A percentile compares a stretch with the other conserved stretches of the same genome.
Conservation (phyloP, 2,329 filamentous ascomycete species). For the Ascocoryne sarcoides region DNA sequence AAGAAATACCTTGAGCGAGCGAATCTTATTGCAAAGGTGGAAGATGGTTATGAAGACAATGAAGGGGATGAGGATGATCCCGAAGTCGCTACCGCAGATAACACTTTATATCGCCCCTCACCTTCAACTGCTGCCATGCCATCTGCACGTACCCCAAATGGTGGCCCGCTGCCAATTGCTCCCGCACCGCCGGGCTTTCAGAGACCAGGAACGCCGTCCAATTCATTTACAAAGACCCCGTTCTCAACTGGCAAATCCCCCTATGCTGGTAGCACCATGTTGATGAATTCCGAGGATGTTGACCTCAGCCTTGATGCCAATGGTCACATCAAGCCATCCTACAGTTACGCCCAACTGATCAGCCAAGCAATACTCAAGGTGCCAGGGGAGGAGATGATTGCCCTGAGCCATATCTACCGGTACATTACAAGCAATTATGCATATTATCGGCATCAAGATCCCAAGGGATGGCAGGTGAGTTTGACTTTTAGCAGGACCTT, state of each 20-base stretch:
- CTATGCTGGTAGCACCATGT: slow-evolving; percentile 31
- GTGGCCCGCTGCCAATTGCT: slow-evolving; percentile 40
- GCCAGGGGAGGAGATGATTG: slow-evolving; percentile 71
- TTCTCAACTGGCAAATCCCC: slow-evolving; percentile 24
- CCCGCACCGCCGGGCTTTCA: slow-evolving; percentile 53
- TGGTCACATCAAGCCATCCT: slow-evolving; percentile 88
- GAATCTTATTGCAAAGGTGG: slow-evolving; percentile 35
- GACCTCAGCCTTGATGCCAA: slow-evolving; percentile 77
- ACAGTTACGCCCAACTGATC: slow-evolving; percentile 94
- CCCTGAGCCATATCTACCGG: slow-evolving; percentile 84
- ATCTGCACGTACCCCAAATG: slow-evolving; percentile 12
- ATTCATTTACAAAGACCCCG: slow-evolving; percentile 16
- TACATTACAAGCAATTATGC: slow-evolving; percentile 89
- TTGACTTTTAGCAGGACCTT: too few relatives aligned
- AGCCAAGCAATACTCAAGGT: slow-evolving; percentile 90
- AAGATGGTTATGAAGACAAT: slow-evolving; percentile 12
- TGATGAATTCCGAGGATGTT: slow-evolving; percentile 46
- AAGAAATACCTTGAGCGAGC: slow-evolving; percentile 62
- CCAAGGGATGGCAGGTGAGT: slow-evolving; percentile 81
- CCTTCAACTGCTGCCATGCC: slow-evolving; percentile 5
- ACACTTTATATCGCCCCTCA: neutral
- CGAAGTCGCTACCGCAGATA: neutral
- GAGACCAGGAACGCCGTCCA: slow-evolving; percentile 48
- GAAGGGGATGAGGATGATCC: slow-evolving; percentile 6
- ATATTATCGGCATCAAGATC: slow-evolving; percentile 73